Base-by-base conservation (phyloP, 495 filamentous ascomycete genomes). In the Hyaloscypha bicolor region DNA sequence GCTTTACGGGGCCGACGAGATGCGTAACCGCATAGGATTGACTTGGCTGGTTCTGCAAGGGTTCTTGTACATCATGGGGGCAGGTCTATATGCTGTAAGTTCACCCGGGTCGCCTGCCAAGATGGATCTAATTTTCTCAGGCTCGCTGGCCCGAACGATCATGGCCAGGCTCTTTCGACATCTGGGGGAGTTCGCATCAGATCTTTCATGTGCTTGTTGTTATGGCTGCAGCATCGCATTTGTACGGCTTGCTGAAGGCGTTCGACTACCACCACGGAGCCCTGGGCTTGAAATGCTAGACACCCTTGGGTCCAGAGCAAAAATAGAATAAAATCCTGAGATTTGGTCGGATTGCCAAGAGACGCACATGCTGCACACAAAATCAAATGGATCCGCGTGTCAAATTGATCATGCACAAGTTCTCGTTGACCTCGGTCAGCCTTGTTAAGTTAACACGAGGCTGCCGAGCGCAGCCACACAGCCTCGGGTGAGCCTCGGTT, bases 31-130 rank as follows among this genome's bases (percentile, higher is more conserved):
- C 64, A 96, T 98, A 75, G 92, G 93, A 3, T 86, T 99, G 32
- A 82, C 79, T 55, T 97, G 92, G 92, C 79, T 96, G n/a, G 73
- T 93, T 2, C 71, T 87, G 4, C 89, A 98, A 75, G 95, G 94
- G 2, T 81, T 83, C 51, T 73, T 98, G 55, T 98, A 99, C 79
- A 89, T 98, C 33, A 76, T 90, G 30, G 95, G 96, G 9, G 95
- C 95, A 9, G 86, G 81, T 31, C 81, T 98, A 35, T 97, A 97
- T 77, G 93, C 92, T 29, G 83, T 85, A 60, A 75, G 86, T 80
- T 19, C 21, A 57, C 56, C 29, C 16, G 1, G 6, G 14, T 67
- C 63, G 69, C 72, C 60, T 64, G 66, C 48, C 69, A 73, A 33
- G 71, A 30, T 61, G 33, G 25, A 53, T 69, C 31, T 48, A 48